These are phyloP conservation scores for Fusarium sp. DNA, from an alignment of 2,329 filamentous ascomycete genomes.

Conservation along the genomic window DNA sequence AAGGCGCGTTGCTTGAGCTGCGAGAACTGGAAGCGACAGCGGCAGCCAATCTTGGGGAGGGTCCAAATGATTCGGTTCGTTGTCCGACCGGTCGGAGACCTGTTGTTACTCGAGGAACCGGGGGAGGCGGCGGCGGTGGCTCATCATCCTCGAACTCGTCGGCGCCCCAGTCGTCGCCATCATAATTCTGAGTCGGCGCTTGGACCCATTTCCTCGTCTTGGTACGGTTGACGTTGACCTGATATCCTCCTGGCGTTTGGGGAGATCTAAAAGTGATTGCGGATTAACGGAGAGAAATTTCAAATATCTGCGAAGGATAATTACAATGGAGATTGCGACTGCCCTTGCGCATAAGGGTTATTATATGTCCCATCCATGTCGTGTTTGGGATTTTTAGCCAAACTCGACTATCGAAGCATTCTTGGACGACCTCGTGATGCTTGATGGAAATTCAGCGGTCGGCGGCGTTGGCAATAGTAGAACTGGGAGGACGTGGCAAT, in stretches of 20 bases:
- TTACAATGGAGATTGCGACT: conserved; percentile 44
- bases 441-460: neutral
- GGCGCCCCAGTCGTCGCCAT: conserved; percentile 92
- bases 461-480: conserved; percentile 10
- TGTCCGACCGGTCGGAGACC: conserved; percentile 43
- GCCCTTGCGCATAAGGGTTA: conserved; percentile 42
- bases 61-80: conserved; percentile 43
- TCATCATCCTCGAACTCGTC: conserved; percentile 71
- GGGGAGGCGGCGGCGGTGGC: conserved; percentile 50
- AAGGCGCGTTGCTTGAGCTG: conserved; percentile 39
- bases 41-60: conserved; percentile 40
- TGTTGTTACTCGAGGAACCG: conserved; percentile 42
- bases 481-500: conserved; percentile 3
- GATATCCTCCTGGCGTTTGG: conserved; percentile 62
- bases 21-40: conserved; percentile 38
- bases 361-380: conserved; percentile 46
- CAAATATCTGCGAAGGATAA: neutral
- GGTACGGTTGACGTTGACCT: conserved; percentile 84
- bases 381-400: conserved; percentile 19
- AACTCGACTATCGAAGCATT: conserved; percentile 37
- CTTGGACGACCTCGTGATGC: conserved; percentile 20
- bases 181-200: conserved; percentile 86
- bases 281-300: conserved; percentile 18
- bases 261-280: conserved; percentile 39
- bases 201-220: conserved; percentile 97